Conservation (phyloP, 2,329 filamentous ascomycete genomes). For the Epichloe brachyelytri region DNA sequence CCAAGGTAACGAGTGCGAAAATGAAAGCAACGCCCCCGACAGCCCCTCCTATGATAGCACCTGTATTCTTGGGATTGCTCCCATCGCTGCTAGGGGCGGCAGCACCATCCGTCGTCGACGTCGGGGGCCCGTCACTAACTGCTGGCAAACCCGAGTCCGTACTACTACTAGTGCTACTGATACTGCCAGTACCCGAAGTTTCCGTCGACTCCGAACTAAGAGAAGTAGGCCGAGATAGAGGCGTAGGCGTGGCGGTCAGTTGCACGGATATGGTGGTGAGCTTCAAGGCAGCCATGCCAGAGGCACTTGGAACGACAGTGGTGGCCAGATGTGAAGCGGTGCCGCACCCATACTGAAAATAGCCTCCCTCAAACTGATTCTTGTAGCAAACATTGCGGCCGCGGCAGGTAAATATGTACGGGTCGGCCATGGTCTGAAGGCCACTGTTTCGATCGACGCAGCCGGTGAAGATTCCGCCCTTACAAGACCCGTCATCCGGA, state of each 20-base stretch:
- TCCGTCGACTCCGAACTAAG: slow-evolving; percentile 17
- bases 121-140: slow-evolving; percentile 2
- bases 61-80: slow-evolving; percentile 22
- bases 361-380: slow-evolving; percentile 42
- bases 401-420: slow-evolving; percentile 44
- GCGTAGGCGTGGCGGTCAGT: slow-evolving; percentile 26
- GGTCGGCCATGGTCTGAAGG: slow-evolving; percentile 37
- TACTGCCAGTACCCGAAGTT: slow-evolving; percentile 5
- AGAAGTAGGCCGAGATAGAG: slow-evolving; percentile 28
- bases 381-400: slow-evolving; percentile 39
- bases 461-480: slow-evolving; percentile 41
- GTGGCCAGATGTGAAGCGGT: slow-evolving; percentile 32
- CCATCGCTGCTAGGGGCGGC: slow-evolving; percentile 17
- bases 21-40: slow-evolving; percentile 38
- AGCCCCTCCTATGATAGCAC: slow-evolving; percentile 40
- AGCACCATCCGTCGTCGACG: slow-evolving; percentile 10
- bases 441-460: slow-evolving; percentile 41
- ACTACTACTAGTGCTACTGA: not conserved
- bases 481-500: slow-evolving; percentile 37
- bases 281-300: slow-evolving; percentile 23
- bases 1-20: slow-evolving; percentile 27
- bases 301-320: slow-evolving; percentile 33
- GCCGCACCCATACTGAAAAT: slow-evolving; percentile 45
- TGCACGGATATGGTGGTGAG: slow-evolving; percentile 27
- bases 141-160: not conserved